Evolutionary conservation across 2,329 filamentous ascomycete genomes (phyloP).

Genomic region (Byssoonygena ceratinophila): DNA sequence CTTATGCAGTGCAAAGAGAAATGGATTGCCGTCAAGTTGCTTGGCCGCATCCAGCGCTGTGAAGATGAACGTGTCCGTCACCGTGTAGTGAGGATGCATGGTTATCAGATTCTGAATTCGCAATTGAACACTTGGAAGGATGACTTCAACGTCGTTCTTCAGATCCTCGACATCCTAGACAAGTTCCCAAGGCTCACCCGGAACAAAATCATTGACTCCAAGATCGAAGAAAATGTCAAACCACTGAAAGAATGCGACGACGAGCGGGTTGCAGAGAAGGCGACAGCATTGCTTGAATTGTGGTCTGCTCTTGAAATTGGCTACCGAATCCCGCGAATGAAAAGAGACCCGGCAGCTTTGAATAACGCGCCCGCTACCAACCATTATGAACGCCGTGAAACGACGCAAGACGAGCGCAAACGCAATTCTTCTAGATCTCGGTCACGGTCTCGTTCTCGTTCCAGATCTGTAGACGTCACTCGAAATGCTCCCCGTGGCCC

Average conservation of each 20-base stretch:
- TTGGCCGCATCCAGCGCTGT: conserved; percentile 76
- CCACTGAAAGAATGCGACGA: conserved; percentile 58
- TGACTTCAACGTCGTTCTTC: conserved; percentile 81
- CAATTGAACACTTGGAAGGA: conserved; percentile 74
- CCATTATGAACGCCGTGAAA: conserved; percentile 50
- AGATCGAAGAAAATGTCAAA: conserved; percentile 75
- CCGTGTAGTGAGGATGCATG: conserved; percentile 89
- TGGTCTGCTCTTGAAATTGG: conserved; percentile 86
- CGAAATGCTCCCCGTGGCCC: conserved; percentile 33
- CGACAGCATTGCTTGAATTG: conserved; percentile 61
- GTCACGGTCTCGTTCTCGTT: conserved; percentile 42
- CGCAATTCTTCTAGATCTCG: conserved; percentile 40
- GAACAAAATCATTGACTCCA: conserved; percentile 95
- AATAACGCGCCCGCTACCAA: conserved; percentile 48
- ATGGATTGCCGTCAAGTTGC: conserved; percentile 94
- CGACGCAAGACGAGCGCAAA: conserved; percentile 40
- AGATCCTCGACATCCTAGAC: conserved; percentile 81
- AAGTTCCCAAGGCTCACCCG: conserved; percentile 77
- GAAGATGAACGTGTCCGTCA: conserved; percentile 79
- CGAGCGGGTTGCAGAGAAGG: conserved; percentile 61
- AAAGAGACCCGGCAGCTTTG: conserved; percentile 58
- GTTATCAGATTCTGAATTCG: conserved; percentile 87
- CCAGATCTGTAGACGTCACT: conserved; percentile 32
- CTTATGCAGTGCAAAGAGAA: conserved; percentile 98
- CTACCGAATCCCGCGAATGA: conserved; percentile 87